Evolutionary conservation across 208 protist species (phyloP).

Genomic region (Trypanosomatidae sp.): DNA sequence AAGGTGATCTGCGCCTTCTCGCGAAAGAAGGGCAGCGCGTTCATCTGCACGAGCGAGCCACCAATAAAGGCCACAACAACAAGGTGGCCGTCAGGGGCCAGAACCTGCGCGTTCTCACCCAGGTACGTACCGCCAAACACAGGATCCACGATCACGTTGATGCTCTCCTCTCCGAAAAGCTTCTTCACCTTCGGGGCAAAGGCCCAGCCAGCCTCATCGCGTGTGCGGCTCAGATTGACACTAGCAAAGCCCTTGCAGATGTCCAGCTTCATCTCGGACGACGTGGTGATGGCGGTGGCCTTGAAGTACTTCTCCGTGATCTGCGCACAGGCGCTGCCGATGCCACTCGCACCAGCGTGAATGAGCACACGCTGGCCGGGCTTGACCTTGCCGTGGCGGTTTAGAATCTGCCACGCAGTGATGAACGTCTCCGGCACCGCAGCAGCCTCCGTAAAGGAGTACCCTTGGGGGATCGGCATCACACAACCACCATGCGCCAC

Average conservation of each 20-base stretch:
- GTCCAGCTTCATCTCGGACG: constrained; percentile 62
- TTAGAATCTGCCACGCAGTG: constrained; percentile 91
- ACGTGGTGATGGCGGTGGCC: constrained; percentile 66
- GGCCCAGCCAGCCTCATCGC: constrained; percentile 41
- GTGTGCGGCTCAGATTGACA: constrained; percentile 49
- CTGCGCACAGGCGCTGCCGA: constrained; percentile 84
- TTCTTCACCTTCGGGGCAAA: constrained; percentile 61
- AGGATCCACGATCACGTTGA: constrained; percentile 77
- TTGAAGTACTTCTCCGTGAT: constrained; percentile 82
- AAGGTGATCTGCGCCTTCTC: constrained; percentile 64
- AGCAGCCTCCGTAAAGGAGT: constrained; percentile 81
- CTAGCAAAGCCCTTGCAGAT: constrained; percentile 58
- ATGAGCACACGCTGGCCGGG: constrained; percentile 75
- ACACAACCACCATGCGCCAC: constrained; percentile 59
- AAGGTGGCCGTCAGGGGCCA: constrained; percentile 53
- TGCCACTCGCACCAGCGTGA: constrained; percentile 86
- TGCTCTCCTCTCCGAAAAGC: constrained; percentile 37
- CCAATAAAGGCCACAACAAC: constrained; percentile 76
- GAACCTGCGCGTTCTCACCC: constrained; percentile 46
- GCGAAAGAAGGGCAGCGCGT: constrained; percentile 49
- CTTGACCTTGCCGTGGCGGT: constrained; percentile 61
- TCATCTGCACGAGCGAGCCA: constrained; percentile 46
- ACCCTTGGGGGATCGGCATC: constrained; percentile 82
- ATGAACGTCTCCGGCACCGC: constrained; percentile 93
- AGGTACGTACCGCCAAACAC: constrained; percentile 82